These are phyloP conservation scores for Cubamyces sp. DNA, from an alignment of 768 basidiomycete genomes.

Conservation along the genomic window DNA sequence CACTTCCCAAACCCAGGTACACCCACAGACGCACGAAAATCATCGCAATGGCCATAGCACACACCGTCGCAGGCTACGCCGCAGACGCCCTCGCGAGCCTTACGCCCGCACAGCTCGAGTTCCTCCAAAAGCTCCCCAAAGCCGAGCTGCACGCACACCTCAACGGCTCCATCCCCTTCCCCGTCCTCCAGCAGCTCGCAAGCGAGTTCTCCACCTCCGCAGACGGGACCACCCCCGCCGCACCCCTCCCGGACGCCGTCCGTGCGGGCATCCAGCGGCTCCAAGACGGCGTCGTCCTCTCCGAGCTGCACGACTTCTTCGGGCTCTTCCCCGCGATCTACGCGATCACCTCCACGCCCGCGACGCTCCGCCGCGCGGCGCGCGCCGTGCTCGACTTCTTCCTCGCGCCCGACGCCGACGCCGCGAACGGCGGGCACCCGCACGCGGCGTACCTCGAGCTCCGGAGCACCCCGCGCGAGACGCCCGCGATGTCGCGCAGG, in stretches of 20 bases:
- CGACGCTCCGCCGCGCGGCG: constrained; percentile 56
- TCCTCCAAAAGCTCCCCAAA: constrained; percentile 70
- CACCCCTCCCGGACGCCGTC: constrained; percentile 33
- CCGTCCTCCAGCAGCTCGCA: constrained; percentile 65
- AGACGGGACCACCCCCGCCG: constrained; percentile 3
- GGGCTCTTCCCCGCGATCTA: constrained; percentile 78
- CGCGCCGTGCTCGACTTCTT: constrained; percentile 69
- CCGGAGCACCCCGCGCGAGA: constrained; percentile 76
- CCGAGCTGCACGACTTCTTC: constrained; percentile 75
- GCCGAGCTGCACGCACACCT: constrained; percentile 88
- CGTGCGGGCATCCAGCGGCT: constrained; percentile 48
- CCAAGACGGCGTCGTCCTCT: constrained; percentile 46
- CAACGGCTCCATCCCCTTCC: constrained; percentile 80
- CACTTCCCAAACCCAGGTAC: too few relatives aligned
- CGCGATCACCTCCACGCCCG: constrained; percentile 67
- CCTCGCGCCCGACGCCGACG: constrained; percentile 42
- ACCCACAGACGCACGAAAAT: too few relatives aligned
- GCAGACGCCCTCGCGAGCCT: constrained; percentile 59
- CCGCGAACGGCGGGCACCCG: constrained; percentile 38
- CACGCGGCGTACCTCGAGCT: constrained; percentile 80
- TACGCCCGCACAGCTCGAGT: constrained; percentile 51
- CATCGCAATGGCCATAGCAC: neutral
- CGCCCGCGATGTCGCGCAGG: constrained; percentile 56
- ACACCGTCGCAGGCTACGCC: constrained; percentile 37
- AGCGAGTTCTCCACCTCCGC: constrained; percentile 35